A percentile compares a stretch with the other conserved stretches of the same genome.
These are phyloP conservation scores for Sorghum bicolor DNA, from an alignment of 176 grass and related monocot genomes.

Conservation along the genomic window DNA sequence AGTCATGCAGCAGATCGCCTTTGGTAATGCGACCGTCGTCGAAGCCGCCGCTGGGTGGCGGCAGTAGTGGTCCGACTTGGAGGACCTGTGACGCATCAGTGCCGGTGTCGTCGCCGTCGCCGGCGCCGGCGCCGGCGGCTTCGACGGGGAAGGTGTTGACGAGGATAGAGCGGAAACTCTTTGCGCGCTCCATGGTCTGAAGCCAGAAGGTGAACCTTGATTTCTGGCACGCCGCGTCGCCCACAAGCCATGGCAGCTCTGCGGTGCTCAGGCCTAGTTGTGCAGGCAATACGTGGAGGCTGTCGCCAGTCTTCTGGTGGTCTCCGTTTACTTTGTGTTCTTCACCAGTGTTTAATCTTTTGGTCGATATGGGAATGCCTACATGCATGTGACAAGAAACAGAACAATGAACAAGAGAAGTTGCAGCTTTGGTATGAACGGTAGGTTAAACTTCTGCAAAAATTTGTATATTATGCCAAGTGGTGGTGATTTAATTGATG, in stretches of 20 bases:
- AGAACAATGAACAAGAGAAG: neutral
- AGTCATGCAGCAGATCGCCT: neutral
- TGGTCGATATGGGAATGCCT: constrained; percentile 44
- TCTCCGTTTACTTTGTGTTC: neutral
- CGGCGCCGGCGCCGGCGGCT: neutral
- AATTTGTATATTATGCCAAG: neutral
- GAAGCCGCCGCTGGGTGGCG: neutral
- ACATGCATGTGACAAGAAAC: constrained; percentile 5
- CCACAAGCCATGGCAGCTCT: constrained; percentile 76
- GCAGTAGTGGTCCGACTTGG: constrained; percentile 45
- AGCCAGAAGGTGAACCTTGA: constrained; percentile 78
- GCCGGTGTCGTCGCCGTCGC: neutral
- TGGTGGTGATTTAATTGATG: neutral
- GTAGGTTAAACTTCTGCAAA: neutral
- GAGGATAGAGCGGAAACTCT: constrained; percentile 46
- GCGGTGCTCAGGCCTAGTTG: constrained; percentile 38
- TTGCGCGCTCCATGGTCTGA: constrained; percentile 39
- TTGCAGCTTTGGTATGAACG: neutral
- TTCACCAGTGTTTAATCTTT: neutral
- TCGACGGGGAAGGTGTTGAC: constrained; percentile 73
- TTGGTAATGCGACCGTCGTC: neutral
- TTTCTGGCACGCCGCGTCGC: constrained; percentile 36
- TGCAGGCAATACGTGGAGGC: constrained; percentile 3
- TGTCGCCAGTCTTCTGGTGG: neutral
- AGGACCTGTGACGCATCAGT: constrained; percentile 27